phyloP scores from a whole-genome alignment of 225 moss, liverwort and hornwort species.

The Antitrichia curtipendula region DNA sequence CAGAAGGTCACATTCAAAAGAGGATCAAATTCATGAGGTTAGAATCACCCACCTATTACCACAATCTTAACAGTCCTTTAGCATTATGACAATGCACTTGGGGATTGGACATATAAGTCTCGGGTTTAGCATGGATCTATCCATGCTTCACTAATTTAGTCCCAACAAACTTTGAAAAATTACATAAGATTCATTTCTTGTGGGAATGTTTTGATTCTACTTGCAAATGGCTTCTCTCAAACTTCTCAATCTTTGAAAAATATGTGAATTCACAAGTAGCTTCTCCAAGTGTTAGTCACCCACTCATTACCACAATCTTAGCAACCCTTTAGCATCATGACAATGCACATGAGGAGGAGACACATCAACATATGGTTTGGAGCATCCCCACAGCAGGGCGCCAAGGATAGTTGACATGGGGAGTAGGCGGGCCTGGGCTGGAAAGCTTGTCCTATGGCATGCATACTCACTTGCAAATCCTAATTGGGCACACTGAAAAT shows the following conservation, averaged over 20 bases:
- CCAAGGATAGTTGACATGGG: too few relatives aligned
- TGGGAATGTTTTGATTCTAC: background rate
- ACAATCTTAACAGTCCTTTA: background rate
- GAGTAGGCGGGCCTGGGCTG: too few relatives aligned
- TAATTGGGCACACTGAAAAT: too few relatives aligned
- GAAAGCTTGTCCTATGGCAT: too few relatives aligned
- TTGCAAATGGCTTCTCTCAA: background rate
- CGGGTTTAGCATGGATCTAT: background rate
- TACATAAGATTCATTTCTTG: background rate
- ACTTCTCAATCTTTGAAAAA: background rate
- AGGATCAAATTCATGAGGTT: too few relatives aligned
- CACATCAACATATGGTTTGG: too few relatives aligned
- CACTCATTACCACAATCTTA: background rate
- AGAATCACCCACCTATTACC: background rate
- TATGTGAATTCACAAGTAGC: rapidly evolving
- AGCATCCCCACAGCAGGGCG: too few relatives aligned
- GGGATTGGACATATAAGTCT: rapidly evolving
- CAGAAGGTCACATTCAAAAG: too few relatives aligned
- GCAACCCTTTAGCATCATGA: background rate
- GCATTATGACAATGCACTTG: background rate
- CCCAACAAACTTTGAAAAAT: background rate
- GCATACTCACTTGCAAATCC: too few relatives aligned
- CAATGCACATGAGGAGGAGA: background rate
- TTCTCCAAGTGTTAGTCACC: background rate
- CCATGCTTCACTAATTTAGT: background rate